phyloP scores from a whole-genome alignment of 257 asterid species.

The Avicennia marina region DNA sequence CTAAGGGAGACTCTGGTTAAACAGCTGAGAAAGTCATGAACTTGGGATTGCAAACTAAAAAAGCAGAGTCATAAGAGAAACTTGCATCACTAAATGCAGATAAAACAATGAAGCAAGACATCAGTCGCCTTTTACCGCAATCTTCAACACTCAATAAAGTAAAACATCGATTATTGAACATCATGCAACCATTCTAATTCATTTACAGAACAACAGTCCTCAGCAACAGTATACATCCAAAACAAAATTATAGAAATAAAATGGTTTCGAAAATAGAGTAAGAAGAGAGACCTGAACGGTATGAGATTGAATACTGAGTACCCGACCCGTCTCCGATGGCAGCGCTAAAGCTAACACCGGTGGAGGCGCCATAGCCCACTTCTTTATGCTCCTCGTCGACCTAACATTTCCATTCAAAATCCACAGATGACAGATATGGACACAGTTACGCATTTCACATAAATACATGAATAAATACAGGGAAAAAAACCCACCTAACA shows the following conservation, averaged over 20 bases:
- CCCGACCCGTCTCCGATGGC: constrained; percentile 91
- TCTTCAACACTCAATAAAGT: background rate
- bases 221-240: background rate
- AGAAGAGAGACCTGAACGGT: constrained; percentile 75
- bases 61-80: background rate
- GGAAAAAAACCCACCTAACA: constrained; percentile 31
- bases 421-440: too few species aligned
- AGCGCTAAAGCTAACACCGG: constrained; percentile 79
- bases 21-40: background rate
- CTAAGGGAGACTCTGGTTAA: constrained; percentile 3
- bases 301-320: constrained; percentile 92
- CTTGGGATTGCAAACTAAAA: too few species aligned
- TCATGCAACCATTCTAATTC: background rate
- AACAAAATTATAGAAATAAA: background rate
- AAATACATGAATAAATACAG: constrained; percentile 3
- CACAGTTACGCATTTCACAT: background rate
- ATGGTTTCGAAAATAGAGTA: background rate
- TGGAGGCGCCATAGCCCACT: constrained; percentile 66
- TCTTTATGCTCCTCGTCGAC: constrained; percentile 31
- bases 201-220: background rate
- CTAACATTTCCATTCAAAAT: constrained; percentile 27
- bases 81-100: constrained; percentile 3
- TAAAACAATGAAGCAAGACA: background rate
- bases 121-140: background rate
- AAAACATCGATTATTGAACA: constrained; percentile 1